Conservation (phyloP, 2,329 filamentous ascomycete species). For the Thielaviopsis ethacetica region DNA sequence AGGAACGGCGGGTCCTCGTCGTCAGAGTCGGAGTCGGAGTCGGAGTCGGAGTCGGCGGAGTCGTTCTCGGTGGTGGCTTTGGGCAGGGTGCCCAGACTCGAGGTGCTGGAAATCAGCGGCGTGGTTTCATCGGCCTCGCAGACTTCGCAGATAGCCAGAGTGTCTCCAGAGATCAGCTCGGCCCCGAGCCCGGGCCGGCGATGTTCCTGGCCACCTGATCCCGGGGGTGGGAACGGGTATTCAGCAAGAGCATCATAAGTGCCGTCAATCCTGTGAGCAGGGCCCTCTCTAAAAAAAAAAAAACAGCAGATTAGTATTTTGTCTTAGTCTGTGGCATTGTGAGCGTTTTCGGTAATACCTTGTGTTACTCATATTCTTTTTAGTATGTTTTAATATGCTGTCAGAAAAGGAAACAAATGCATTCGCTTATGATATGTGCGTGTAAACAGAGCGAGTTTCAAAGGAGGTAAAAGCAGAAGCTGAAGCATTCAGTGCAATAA, state of each 20-base stretch:
- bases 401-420: no score
- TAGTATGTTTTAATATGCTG: background rate
- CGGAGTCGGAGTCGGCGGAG: background rate
- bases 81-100: background rate
- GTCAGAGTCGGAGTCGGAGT: background rate
- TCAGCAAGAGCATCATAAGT: background rate
- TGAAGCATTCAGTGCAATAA: no score
- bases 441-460: no score
- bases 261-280: background rate
- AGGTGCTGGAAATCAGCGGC: background rate
- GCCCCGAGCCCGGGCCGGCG: no score
- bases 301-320: background rate
- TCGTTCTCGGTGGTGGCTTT: background rate
- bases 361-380: background rate
- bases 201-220: no score
- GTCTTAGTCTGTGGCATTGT: background rate
- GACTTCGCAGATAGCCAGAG: no score
- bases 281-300: background rate
- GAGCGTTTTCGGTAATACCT: background rate
- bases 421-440: no score
- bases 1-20: constrained; percentile 20
- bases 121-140: background rate
- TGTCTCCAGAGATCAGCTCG: no score
- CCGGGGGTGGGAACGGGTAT: background rate
- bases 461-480: no score